Evolutionary conservation across 2,329 filamentous ascomycete genomes (phyloP).

Genomic region (Aspergillus calidoustus): DNA sequence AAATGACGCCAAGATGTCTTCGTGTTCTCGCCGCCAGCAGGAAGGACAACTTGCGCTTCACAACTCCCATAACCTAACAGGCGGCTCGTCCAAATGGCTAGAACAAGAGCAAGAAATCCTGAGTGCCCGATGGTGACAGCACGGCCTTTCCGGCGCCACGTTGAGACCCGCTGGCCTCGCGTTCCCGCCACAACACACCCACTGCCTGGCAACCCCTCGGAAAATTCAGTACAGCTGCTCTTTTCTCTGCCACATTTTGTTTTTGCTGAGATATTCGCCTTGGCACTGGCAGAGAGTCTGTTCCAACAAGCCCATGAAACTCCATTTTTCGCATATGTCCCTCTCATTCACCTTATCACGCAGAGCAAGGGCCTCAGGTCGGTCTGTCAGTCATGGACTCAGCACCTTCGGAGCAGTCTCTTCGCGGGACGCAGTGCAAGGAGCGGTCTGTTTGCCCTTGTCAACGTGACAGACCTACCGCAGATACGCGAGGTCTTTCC

Average conservation of each 20-base stretch:
- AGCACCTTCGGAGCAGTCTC: background rate
- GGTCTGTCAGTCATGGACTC: background rate
- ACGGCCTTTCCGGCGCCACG: background rate
- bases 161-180: background rate
- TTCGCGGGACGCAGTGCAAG: background rate
- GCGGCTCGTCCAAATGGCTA: background rate
- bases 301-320: background rate
- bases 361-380: background rate
- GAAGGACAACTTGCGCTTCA: background rate
- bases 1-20: background rate
- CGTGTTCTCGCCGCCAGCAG: background rate
- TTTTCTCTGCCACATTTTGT: background rate
- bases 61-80: background rate
- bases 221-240: background rate
- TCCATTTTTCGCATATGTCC: background rate
- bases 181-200: background rate
- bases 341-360: background rate
- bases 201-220: background rate
- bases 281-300: background rate
- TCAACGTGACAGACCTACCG: background rate
- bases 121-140: background rate
- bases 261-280: background rate
- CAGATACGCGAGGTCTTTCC: background rate
- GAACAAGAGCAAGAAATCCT: background rate
- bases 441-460: background rate